These are phyloP conservation scores for Hypsizygus marmoreus DNA, from an alignment of 768 basidiomycete genomes.

Conservation along the genomic window DNA sequence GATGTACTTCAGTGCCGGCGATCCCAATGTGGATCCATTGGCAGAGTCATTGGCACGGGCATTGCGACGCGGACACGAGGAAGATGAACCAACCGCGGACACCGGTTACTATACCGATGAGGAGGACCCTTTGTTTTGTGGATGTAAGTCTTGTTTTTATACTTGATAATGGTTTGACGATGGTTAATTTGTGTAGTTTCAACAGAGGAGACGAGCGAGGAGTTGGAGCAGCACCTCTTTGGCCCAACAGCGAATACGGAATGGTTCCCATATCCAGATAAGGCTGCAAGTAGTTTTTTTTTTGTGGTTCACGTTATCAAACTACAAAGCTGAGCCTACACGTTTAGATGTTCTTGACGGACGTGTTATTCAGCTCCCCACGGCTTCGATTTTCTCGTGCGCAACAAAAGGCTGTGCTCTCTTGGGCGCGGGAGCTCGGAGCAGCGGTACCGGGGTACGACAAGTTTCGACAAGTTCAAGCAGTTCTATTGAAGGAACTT, in stretches of 20 bases:
- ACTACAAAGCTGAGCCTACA: too few relatives aligned
- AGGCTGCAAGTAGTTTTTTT: background rate
- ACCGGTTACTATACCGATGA: too few relatives aligned
- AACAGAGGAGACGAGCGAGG: background rate
- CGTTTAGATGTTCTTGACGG: slow-evolving; percentile 29
- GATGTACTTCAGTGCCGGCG: too few relatives aligned
- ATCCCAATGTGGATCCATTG: too few relatives aligned
- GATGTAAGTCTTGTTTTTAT: too few relatives aligned
- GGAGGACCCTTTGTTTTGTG: too few relatives aligned
- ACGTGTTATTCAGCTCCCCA: slow-evolving; percentile 34
- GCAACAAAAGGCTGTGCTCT: slow-evolving; percentile 29
- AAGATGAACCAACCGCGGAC: too few relatives aligned
- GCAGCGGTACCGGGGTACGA: slow-evolving; percentile 29
- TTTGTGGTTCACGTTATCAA: too few relatives aligned
- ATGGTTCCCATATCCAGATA: slow-evolving; percentile 13
- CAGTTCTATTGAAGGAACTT: slow-evolving; percentile 16
- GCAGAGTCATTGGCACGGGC: too few relatives aligned
- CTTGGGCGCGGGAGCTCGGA: slow-evolving; percentile 29
- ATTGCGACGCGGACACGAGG: too few relatives aligned
- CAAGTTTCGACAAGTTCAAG: slow-evolving; percentile 20
- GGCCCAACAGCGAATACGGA: slow-evolving; percentile 5
- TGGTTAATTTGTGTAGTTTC: too few relatives aligned
- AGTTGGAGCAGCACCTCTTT: slow-evolving; percentile 2
- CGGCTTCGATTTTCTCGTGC: slow-evolving; percentile 29
- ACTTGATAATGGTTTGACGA: too few relatives aligned